Evolutionary conservation across 2,329 filamentous ascomycete species (phyloP).

Genomic region (Aspergillus piperis): DNA sequence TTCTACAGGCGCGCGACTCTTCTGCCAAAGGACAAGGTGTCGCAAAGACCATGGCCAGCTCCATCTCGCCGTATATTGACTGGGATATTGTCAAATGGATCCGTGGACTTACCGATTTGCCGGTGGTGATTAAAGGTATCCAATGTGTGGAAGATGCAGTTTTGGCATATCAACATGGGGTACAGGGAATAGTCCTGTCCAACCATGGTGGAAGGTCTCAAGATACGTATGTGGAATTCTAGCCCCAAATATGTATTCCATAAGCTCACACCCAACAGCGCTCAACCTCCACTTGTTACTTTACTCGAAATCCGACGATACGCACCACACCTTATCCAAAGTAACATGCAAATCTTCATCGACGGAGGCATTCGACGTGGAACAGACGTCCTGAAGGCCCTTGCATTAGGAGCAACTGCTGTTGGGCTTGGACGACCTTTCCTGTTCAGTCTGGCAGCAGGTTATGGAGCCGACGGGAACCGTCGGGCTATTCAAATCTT

Average conservation of each 20-base stretch:
- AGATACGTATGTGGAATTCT: conserved; percentile 36
- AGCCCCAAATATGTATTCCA: not conserved
- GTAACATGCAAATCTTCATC: conserved; percentile 61
- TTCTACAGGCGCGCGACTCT: not conserved
- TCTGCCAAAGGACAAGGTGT: conserved; percentile 25
- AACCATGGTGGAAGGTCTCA: conserved; percentile 51
- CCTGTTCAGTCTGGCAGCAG: conserved; percentile 56
- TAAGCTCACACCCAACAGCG: conserved; percentile 15
- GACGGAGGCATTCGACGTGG: conserved; percentile 68
- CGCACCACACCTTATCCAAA: conserved; percentile 60
- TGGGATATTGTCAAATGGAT: conserved; percentile 44
- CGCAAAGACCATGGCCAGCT: conserved; percentile 32
- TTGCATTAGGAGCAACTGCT: conserved; percentile 65
- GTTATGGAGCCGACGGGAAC: conserved; percentile 61
- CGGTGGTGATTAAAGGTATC: conserved; percentile 45
- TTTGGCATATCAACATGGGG: conserved; percentile 47
- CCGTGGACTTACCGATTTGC: conserved; percentile 36
- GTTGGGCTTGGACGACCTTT: conserved; percentile 65
- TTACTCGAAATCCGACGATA: conserved; percentile 64
- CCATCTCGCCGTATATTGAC: conserved; percentile 32
- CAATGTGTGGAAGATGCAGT: conserved; percentile 53
- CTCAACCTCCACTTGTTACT: conserved; percentile 56
- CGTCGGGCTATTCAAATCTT: conserved; percentile 44
- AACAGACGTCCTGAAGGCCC: conserved; percentile 66
- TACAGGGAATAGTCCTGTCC: conserved; percentile 47